phyloP scores from a whole-genome alignment of 1,139 yeast species.

The Saccharomyces pastorianus region DNA sequence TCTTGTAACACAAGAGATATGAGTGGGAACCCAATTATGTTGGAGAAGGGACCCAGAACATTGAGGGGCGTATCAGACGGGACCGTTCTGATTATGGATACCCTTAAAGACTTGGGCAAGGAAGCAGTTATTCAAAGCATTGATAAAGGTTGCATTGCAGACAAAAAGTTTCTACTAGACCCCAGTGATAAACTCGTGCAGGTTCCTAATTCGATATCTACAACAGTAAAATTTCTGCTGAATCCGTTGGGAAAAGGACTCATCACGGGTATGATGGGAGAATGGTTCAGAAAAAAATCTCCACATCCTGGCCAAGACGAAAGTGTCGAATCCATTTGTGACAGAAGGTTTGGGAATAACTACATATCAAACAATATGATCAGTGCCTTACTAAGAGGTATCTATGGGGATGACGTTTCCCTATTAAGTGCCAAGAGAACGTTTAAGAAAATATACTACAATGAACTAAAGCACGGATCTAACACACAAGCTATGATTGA shows the following conservation, averaged over 20 bases:
- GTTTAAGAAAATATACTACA: constrained; percentile 42
- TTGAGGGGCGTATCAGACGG: constrained; percentile 65
- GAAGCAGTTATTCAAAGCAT: constrained; percentile 44
- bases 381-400: constrained; percentile 82
- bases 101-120: constrained; percentile 40
- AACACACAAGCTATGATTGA: constrained; percentile 37
- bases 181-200: constrained; percentile 38
- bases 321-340: constrained; percentile 56
- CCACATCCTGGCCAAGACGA: constrained; percentile 45
- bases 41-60: constrained; percentile 75
- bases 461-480: constrained; percentile 58
- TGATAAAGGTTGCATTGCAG: constrained; percentile 44
- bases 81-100: constrained; percentile 52
- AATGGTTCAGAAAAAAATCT: constrained; percentile 30
- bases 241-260: constrained; percentile 41
- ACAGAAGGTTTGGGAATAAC: constrained; percentile 58
- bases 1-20: constrained; percentile 34
- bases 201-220: constrained; percentile 38
- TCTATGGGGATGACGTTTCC: constrained; percentile 78
- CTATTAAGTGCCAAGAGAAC: constrained; percentile 59
- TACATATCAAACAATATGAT: constrained; percentile 52
- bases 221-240: constrained; percentile 37
- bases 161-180: constrained; percentile 51
- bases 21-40: constrained; percentile 27
- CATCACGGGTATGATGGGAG: constrained; percentile 33